Base-by-base conservation (phyloP, 768 basidiomycete species). In the Mycena sanguinolenta region DNA sequence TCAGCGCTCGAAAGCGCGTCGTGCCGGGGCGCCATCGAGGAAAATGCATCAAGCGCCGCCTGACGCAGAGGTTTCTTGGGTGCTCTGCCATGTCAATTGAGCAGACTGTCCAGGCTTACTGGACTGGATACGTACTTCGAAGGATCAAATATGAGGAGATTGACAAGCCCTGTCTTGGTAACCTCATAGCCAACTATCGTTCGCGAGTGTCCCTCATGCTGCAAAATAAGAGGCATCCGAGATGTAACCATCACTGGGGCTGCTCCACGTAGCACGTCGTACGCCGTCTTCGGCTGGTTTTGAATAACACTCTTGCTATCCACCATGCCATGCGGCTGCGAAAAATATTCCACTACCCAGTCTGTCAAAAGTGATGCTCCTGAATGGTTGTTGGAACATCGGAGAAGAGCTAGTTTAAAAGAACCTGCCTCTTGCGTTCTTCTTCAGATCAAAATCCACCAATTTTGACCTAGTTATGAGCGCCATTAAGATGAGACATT, bases 161-260 rank as follows among this genome's bases (percentile, higher is more conserved):
- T 91, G 44, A 88, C 83, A 16, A 82, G 79, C 9, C 90, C 91
- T 19, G 83, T 82, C 73, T 85, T 88, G 62, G 83, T 84, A 44
- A 91, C 79, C 78, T 97, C 95, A 74, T 92, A 96, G 2, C 96
- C 96, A 3, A 98, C 86, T 16, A 98, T 89, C 5, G 92, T 92
- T 28, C 93, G 82, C n/a, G 96, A 98, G 81, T 98, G 96, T 0
- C 95, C 95, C 9, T 85, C 78, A 75, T 94, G 90, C 82, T 97
- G 92, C 58, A 97, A 82, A 50, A 97, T 91, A 34, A 98, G 76
- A 12, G 96, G 96, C 88, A 95, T 91, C 74, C 87, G 89, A 25
- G 88, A 79, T 0, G 93, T 91, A 30, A 84, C 77, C 13, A 84
- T 73, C 10, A 96, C 84, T 5, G 90, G 84, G 0, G 84, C 82